A percentile compares a stretch with the other conserved stretches of the same genome.
Conservation (phyloP, 2,329 filamentous ascomycete species). For the Diaporthe vaccinii region DNA sequence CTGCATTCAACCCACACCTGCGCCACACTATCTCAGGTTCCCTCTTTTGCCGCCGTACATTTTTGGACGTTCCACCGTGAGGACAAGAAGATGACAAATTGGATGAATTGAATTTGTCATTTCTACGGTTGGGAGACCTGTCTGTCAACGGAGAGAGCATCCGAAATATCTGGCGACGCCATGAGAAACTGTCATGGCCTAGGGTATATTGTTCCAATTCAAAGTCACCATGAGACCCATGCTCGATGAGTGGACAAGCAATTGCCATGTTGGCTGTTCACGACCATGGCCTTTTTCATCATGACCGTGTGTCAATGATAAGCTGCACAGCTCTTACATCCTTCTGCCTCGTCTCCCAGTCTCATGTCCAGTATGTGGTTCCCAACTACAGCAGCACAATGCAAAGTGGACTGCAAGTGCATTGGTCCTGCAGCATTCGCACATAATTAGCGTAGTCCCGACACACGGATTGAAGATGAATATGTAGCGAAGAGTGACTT, state of each 20-base stretch:
- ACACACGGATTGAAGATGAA: too few species aligned
- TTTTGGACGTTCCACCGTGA: background rate
- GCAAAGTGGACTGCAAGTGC: too few species aligned
- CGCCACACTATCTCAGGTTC: background rate
- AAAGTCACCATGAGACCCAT: too few species aligned
- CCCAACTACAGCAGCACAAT: too few species aligned
- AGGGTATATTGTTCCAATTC: background rate
- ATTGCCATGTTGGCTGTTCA: background rate
- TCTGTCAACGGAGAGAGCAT: background rate
- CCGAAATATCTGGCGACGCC: background rate
- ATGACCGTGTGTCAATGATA: background rate
- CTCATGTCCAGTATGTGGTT: too few species aligned
- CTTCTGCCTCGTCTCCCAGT: too few species aligned
- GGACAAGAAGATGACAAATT: background rate
- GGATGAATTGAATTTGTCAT: background rate
- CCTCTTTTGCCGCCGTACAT: background rate
- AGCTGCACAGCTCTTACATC: too few species aligned
- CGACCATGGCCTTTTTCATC: fast-evolving
- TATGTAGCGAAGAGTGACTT: slow-evolving; percentile 7
- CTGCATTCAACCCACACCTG: background rate
- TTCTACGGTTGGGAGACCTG: background rate
- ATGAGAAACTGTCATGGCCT: background rate
- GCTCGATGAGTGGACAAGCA: too few species aligned
- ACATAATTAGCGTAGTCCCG: background rate
- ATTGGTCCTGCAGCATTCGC: background rate